Base-by-base conservation (phyloP, 2,329 filamentous ascomycete genomes). In the Fusarium sororula region DNA sequence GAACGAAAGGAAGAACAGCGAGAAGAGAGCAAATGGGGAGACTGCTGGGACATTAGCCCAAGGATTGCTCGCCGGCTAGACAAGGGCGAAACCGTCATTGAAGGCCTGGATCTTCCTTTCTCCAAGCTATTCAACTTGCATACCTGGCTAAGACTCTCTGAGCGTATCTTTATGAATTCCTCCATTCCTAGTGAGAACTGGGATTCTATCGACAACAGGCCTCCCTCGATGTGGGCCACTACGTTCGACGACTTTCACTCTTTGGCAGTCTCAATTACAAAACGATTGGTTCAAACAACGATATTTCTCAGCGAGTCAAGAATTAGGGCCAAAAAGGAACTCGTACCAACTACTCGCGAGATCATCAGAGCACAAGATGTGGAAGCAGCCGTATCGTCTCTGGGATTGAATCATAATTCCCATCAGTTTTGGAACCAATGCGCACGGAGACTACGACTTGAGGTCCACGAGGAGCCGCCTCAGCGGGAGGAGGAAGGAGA, bases 161-260 rank as follows among this genome's bases (percentile, higher is more conserved):
- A 88, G 51, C 84, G 85, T 4, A 76, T 95, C 3, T 96, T 96
- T 79, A 96, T 97, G 94, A 96, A 95, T 68, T 87, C 87, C 18
- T 80, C 84, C 5, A 84, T 88, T 47, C 83, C 86, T 18, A 89
- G 90, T 61, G 87, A 89, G 63, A 95, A 94, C 79, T 97, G 93
- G 94, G 85, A 84, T 39, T 85, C 84, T 44, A 76, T 93, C 13
- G 86, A 87, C 26, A 86, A 88, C n/a, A 86, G 89, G 63, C 85
- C 85, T 7, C 95, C 95, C 0, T 90, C 92, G 0, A 89, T 98
- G 28, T 91, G 92, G 74, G 89, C 91, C 12, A 95, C 93, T 4
- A 91, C 93, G 0, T 87, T 97, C n/a, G 87, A 89, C 10, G 94
- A 96, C 75, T 92, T 98, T 50, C 87, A 95, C 77, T 88, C 89